A percentile compares a stretch with the other conserved stretches of the same genome.
These are phyloP conservation scores for Hymenoscyphus infarciens DNA, from an alignment of 2,329 filamentous ascomycete species.

Conservation along the genomic window DNA sequence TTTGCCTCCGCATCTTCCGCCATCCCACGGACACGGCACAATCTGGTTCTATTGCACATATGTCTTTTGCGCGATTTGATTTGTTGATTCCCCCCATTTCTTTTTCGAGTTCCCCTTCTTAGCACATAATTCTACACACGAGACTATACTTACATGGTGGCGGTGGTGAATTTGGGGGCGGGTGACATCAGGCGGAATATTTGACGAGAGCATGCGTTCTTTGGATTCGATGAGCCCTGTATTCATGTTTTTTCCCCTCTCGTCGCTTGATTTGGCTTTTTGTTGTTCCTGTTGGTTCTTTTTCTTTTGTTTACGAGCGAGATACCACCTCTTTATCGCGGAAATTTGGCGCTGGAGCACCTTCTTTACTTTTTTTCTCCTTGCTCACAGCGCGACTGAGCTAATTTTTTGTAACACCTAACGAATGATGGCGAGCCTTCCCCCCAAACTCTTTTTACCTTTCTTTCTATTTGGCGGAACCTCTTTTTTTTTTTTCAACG, in stretches of 20 bases:
- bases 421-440: background rate
- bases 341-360: background rate
- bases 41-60: constrained; percentile 14
- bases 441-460: background rate
- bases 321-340: constrained; percentile 2
- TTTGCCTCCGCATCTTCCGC: constrained; percentile 4
- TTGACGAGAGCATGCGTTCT: constrained; percentile 1
- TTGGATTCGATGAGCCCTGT: background rate
- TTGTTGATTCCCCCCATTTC: constrained; percentile 14
- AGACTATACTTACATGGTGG: background rate
- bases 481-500: too few species aligned
- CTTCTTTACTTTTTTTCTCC: background rate
- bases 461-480: background rate
- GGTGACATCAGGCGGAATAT: background rate
- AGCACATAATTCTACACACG: constrained; percentile 19
- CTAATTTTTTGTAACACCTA: background rate
- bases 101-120: constrained; percentile 11
- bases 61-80: constrained; percentile 18
- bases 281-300: background rate
- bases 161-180: background rate
- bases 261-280: background rate
- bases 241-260: background rate
- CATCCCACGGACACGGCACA: background rate
- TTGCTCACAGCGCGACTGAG: background rate
- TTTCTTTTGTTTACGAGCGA: constrained; percentile 5